Base-by-base conservation (phyloP, 164 flowering plant genomes). In the Magnolia sinica region DNA sequence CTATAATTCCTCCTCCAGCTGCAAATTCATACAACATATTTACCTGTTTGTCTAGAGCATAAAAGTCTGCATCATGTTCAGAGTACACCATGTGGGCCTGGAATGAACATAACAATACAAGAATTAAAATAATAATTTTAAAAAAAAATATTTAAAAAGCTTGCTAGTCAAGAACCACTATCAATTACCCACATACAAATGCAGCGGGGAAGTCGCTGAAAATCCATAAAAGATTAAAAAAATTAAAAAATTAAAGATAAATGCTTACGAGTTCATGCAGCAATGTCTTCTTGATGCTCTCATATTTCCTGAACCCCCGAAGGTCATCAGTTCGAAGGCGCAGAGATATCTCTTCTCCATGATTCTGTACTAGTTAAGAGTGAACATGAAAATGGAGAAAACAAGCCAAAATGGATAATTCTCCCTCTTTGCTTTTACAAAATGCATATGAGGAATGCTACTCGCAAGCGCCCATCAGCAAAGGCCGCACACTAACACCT, bases 81-180 rank as follows among this genome's bases (percentile, higher is more conserved):
- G 97, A 90, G 82, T 81, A 81, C 24, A 90, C 88, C 99, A 96
- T 96, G 82, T 96, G 99, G n/a, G 99, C 99, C 99, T 94, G 87
- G 71, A 79, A 88, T 49, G 52, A 64, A 73, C 64, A 76, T 50
- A 76, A 73, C 16, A 72, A 77, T 19, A 78, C 13, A 65, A 78
- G 68, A 24, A 29, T 71, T 50, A 16, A 24, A 24, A 24, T 24
- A 24, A 24, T 24, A 23, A 23, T 23, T n/a, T n/a, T n/a, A n/a
- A n/a, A n/a, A n/a, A 23, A 23, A 0, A 23, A 23, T 23, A 23
- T 23, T 23, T 24, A 70, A 68, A 18, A 70, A 68, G 9, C 16
- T 29, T 29, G 45, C 24, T 16, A 65, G 27, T 50, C 71, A 68
- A 68, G 61, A 16, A 55, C 3, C 13, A 55, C 61, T 55, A 16